These are phyloP conservation scores for Fusarium nisikadoi DNA, from an alignment of 2,329 filamentous ascomycete species.

Conservation along the genomic window DNA sequence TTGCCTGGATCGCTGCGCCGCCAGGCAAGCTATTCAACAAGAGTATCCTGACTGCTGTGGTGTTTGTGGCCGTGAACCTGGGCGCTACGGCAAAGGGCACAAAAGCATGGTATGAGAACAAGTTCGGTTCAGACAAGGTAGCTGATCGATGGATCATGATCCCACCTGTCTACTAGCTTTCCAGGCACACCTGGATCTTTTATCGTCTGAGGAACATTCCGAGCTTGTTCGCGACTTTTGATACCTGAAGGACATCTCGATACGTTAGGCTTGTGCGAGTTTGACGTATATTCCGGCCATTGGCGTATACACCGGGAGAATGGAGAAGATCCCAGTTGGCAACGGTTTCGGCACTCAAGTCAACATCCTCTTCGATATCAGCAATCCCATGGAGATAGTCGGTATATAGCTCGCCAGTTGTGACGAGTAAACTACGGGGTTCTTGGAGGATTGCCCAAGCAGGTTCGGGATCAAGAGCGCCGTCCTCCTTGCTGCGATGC, in stretches of 20 bases:
- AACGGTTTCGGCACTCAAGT: conserved; percentile 70
- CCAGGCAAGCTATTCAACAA: conserved; percentile 72
- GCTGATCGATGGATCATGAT: conserved; percentile 78
- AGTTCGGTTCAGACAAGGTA: conserved; percentile 76
- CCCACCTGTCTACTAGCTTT: conserved; percentile 69
- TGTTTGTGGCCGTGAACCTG: conserved; percentile 83
- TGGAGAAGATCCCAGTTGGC: conserved; percentile 78
- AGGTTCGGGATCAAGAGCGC: conserved; percentile 63
- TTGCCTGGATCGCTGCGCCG: conserved; percentile 80
- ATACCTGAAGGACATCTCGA: conserved; percentile 86
- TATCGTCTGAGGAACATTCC: conserved; percentile 59
- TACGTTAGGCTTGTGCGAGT: conserved; percentile 81
- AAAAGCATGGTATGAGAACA: conserved; percentile 79
- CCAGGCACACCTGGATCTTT: conserved; percentile 33
- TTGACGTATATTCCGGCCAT: conserved; percentile 66
- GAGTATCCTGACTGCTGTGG: conserved; percentile 74
- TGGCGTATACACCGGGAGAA: conserved; percentile 56
- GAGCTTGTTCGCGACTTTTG: conserved; percentile 76
- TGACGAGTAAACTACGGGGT: conserved; percentile 81
- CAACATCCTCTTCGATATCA: conserved; percentile 71
- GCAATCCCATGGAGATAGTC: conserved; percentile 80
- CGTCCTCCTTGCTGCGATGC: conserved; percentile 70
- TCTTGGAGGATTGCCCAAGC: conserved; percentile 79
- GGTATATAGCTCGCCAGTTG: conserved; percentile 73
- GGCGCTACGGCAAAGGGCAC: conserved; percentile 83